A percentile compares a stretch with the other conserved stretches of the same genome.
Evolutionary conservation across 768 basidiomycete genomes (phyloP).

Genomic region (Leucogyrophana mollusca): DNA sequence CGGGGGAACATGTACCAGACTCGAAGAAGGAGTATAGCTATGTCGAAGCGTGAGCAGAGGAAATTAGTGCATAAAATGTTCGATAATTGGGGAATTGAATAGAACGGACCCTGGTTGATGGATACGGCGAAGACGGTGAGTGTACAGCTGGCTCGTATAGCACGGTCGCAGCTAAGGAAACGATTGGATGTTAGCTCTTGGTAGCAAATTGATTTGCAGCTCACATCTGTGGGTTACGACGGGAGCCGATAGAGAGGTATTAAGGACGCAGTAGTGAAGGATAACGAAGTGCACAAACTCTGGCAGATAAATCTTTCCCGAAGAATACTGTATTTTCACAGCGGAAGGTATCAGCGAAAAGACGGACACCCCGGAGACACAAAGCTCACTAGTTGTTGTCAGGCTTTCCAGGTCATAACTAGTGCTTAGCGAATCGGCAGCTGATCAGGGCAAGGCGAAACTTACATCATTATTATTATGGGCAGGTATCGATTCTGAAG

Average conservation of each 20-base stretch:
- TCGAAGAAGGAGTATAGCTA: constrained; percentile 9
- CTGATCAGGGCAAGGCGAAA: background rate
- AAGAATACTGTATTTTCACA: constrained; percentile 2
- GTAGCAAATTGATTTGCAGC: background rate
- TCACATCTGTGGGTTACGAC: background rate
- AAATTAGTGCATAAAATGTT: background rate
- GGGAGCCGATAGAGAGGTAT: background rate
- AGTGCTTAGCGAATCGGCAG: background rate
- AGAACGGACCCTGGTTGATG: constrained; percentile 9
- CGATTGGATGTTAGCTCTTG: background rate
- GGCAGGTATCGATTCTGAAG: constrained; percentile 10
- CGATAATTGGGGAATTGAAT: background rate
- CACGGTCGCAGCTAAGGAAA: constrained; percentile 3
- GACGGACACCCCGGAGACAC: background rate
- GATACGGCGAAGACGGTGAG: constrained; percentile 5
- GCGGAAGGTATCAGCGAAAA: background rate
- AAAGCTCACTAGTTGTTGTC: constrained; percentile 1
- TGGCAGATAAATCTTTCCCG: background rate
- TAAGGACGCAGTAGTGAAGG: too few relatives aligned
- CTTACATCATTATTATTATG: constrained; percentile 3
- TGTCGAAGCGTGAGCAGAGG: background rate
- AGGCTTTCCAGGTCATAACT: background rate
- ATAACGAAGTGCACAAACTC: background rate
- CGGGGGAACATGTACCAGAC: constrained; percentile 12
- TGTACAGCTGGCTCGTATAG: constrained; percentile 1